These are phyloP conservation scores for Aspergillus olivimuriae DNA, from an alignment of 495 filamentous ascomycete species.

Conservation along the genomic window DNA sequence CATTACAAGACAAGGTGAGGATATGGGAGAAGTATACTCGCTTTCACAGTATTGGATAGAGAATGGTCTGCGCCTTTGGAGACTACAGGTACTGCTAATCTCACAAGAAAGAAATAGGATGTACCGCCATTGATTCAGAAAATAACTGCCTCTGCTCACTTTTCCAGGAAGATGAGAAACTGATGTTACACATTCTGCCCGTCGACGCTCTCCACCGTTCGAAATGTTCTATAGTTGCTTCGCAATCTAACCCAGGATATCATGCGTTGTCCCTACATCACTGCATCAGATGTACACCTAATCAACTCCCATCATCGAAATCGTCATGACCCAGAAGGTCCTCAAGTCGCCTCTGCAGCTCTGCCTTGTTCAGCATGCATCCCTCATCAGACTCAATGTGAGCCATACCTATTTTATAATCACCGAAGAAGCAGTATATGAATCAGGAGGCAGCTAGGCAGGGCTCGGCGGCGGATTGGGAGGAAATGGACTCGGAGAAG, in stretches of 20 bases:
- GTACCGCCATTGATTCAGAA: too few relatives aligned
- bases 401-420: too few relatives aligned
- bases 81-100: too few relatives aligned
- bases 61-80: too few relatives aligned
- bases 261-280: not conserved
- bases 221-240: not conserved
- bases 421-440: too few relatives aligned
- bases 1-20: too few relatives aligned
- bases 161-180: not conserved
- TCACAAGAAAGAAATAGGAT: too few relatives aligned
- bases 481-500: constrained; percentile 36
- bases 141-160: too few relatives aligned
- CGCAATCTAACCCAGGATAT: not conserved
- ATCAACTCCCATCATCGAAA: not conserved
- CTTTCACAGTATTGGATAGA: too few relatives aligned
- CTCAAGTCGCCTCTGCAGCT: constrained; percentile 1
- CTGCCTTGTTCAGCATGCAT: not conserved
- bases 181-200: not conserved
- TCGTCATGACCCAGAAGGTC: constrained; percentile 7
- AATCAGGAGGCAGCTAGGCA: constrained; percentile 16
- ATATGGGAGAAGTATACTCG: too few relatives aligned
- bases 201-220: not conserved
- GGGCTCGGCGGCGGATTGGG: constrained; percentile 41
- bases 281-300: constrained; percentile 2
- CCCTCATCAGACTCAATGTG: not conserved